phyloP scores from a whole-genome alignment of 148 eudicot genomes.

The Fagopyrum esculentum region DNA sequence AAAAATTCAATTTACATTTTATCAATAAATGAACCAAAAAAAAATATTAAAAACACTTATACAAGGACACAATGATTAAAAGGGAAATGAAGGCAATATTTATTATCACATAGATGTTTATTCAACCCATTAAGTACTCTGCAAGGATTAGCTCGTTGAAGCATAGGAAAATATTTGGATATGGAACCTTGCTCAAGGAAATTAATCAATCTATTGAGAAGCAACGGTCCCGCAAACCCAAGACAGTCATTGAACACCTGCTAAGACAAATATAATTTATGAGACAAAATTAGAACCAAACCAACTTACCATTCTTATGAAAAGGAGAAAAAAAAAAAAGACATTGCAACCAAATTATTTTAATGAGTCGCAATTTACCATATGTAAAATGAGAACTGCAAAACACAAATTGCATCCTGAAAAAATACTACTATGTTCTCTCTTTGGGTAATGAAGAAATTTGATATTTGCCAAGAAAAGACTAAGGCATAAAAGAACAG shows the following conservation, averaged over 20 bases:
- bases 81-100: background rate
- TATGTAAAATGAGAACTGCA: background rate
- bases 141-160: background rate
- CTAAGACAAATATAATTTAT: slow-evolving; percentile 17
- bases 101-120: background rate
- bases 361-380: background rate
- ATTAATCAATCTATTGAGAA: slow-evolving; percentile 70
- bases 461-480: background rate
- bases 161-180: background rate
- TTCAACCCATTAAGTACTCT: background rate
- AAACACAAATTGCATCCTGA: background rate
- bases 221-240: slow-evolving; percentile 85
- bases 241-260: slow-evolving; percentile 86
- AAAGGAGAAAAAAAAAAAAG: background rate
- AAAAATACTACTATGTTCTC: background rate
- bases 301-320: background rate
- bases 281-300: background rate
- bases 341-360: background rate
- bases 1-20: background rate
- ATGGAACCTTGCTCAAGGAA: slow-evolving; percentile 75
- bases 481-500: background rate
- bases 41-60: background rate
- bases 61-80: background rate
- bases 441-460: background rate
- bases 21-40: background rate